Conservation (phyloP, 352 stramenopile genomes). For the Lagenidium giganteum region DNA sequence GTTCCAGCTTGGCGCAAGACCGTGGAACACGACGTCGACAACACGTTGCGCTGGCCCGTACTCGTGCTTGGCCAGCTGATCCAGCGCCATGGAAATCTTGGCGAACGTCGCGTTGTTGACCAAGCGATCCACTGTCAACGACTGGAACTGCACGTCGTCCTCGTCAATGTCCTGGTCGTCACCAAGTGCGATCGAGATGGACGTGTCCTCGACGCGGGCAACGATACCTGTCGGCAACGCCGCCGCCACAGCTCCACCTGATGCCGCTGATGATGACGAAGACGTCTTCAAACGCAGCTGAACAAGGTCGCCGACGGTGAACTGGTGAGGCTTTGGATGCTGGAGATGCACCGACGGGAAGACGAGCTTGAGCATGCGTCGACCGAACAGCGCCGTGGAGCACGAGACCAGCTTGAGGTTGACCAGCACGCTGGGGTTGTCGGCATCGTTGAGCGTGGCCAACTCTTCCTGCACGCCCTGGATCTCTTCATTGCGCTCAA, state of each 20-base stretch:
- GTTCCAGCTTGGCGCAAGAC: constrained; percentile 39
- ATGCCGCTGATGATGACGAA: too few relatives aligned
- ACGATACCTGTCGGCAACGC: constrained; percentile 55
- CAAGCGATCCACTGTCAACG: constrained; percentile 69
- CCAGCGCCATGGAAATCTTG: constrained; percentile 61
- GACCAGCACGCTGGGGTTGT: constrained; percentile 69
- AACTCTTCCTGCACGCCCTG: constrained; percentile 45
- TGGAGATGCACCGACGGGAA: constrained; percentile 35
- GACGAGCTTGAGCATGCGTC: constrained; percentile 47
- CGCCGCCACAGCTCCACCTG: constrained; percentile 8
- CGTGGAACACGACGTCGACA: constrained; percentile 66
- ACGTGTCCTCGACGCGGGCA: constrained; percentile 45
- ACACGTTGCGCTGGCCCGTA: constrained; percentile 51
- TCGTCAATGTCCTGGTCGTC: constrained; percentile 55
- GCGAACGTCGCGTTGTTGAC: constrained; percentile 84
- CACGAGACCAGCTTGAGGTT: constrained; percentile 31
- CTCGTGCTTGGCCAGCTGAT: constrained; percentile 59
- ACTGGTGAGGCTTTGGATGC: constrained; percentile 64
- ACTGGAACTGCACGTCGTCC: constrained; percentile 23
- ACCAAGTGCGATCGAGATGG: constrained; percentile 53
- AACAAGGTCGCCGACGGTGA: constrained; percentile 82
- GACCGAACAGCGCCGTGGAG: constrained; percentile 67
- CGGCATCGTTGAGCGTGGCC: constrained; percentile 32
- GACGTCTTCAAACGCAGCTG: constrained; percentile 57
- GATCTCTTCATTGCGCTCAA: constrained; percentile 69